A percentile compares a stretch with the other conserved stretches of the same genome.
These are phyloP conservation scores for Alternaria sp. DNA, from an alignment of 2,329 filamentous ascomycete species.

Conservation along the genomic window DNA sequence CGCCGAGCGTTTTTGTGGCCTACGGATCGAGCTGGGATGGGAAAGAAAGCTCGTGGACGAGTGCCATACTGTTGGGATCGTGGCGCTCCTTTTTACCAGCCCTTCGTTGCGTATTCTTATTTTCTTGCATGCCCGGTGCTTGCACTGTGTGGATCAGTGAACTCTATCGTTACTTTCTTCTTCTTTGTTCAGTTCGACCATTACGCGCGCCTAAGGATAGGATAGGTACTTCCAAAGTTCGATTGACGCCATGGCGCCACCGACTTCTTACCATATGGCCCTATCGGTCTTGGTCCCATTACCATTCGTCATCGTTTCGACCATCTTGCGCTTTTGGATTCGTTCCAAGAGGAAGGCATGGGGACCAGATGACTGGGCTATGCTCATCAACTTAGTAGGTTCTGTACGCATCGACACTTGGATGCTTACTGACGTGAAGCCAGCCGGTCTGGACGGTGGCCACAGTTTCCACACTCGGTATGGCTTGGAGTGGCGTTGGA, in stretches of 20 bases:
- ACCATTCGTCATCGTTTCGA: slow-evolving; percentile 6
- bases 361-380: slow-evolving; percentile 12
- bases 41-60: not conserved
- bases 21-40: not conserved
- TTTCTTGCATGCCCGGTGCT: not conserved
- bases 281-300: slow-evolving; percentile 3
- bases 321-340: slow-evolving; percentile 8
- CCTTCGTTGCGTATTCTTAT: not conserved
- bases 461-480: slow-evolving; percentile 6
- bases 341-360: slow-evolving; percentile 7
- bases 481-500: slow-evolving; percentile 10
- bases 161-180: not conserved
- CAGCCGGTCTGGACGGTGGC: slow-evolving; percentile 8
- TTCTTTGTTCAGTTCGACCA: no score
- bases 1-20: not conserved
- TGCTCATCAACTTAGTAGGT: slow-evolving; percentile 11
- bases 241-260: slow-evolving; percentile 4
- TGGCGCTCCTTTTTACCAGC: not conserved
- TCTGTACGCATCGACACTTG: not conserved
- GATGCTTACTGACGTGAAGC: not conserved
- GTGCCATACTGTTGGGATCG: not conserved
- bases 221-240: no score
- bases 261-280: slow-evolving; percentile 9
- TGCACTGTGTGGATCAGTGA: not conserved
- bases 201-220: no score